These are phyloP conservation scores for Lasiosphaeria ovina DNA, from an alignment of 495 filamentous ascomycete genomes.

Conservation along the genomic window DNA sequence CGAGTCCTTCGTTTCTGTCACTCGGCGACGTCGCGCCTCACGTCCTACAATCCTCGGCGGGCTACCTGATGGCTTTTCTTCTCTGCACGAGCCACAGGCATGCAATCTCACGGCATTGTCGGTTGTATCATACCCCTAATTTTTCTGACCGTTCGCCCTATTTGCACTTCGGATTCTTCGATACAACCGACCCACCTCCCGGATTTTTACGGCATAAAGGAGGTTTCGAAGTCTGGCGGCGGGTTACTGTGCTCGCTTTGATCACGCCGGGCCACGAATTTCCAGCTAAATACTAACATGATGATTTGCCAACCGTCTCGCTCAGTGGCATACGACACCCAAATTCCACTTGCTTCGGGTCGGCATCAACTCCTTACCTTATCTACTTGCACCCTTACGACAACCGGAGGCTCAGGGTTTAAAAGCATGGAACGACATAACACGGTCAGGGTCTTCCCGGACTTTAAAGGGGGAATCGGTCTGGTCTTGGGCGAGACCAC, in stretches of 20 bases:
- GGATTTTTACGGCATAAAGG: constrained; percentile 15
- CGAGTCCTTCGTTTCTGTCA: neutral
- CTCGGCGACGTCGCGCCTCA: neutral
- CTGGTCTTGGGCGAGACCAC: constrained; percentile 9
- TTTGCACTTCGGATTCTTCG: constrained; percentile 7
- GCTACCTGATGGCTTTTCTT: neutral
- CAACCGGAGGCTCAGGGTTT: constrained; percentile 1
- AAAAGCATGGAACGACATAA: constrained; percentile 8
- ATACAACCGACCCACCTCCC: constrained; percentile 13
- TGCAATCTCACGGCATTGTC: constrained; percentile 14
- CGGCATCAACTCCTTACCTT: neutral
- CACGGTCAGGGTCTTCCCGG: neutral
- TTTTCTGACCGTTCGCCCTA: constrained; percentile 2
- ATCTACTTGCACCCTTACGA: too few relatives aligned
- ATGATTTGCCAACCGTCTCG: neutral
- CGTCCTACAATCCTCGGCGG: neutral
- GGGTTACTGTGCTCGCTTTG: too few relatives aligned
- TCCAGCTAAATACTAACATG: too few relatives aligned
- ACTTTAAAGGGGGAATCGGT: constrained; percentile 3
- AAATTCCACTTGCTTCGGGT: neutral
- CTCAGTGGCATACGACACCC: constrained; percentile 4
- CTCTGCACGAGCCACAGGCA: constrained; percentile 6
- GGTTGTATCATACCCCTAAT: constrained; percentile 27
- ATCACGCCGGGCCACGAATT: constrained; percentile 7
- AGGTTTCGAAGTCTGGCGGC: constrained; percentile 2